Percentiles rank a stretch among this genome's conserved stretches.
Conservation (phyloP, 2,329 filamentous ascomycete species). For the Colletotrichum sp. region DNA sequence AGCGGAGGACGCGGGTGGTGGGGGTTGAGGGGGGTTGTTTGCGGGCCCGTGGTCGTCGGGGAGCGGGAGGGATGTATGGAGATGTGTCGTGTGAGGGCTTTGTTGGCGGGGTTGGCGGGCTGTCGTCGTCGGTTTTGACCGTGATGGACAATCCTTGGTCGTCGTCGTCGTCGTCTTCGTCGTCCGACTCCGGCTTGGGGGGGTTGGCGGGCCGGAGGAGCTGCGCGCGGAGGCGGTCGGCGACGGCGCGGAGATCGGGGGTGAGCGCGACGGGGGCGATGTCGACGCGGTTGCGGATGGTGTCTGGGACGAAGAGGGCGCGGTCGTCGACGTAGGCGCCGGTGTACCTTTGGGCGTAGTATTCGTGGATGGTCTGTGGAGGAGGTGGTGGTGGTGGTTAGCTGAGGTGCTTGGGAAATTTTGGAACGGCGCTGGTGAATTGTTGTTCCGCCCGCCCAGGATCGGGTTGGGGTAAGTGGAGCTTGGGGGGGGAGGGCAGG, state of each 20-base stretch:
- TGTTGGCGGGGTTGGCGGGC: accelerated
- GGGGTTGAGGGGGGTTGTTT: neutral
- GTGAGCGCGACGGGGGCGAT: neutral
- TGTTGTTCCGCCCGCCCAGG: neutral
- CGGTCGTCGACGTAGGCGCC: neutral
- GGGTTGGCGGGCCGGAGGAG: no score
- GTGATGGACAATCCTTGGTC: neutral
- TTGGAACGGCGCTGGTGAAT: neutral
- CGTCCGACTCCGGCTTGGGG: neutral
- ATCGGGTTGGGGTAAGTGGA: neutral
- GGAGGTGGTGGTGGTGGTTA: neutral
- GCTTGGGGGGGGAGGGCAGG: neutral
- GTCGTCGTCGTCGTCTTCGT: neutral
- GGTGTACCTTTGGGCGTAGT: neutral
- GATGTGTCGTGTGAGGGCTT: neutral
- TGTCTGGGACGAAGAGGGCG: neutral
- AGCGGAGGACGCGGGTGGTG: no score
- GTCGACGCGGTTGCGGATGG: neutral
- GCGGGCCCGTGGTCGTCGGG: neutral
- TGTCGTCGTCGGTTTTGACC: neutral
- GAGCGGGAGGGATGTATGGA: no score
- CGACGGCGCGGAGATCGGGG: no score
- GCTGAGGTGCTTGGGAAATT: neutral
- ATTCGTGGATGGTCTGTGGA: neutral
- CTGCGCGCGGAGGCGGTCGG: neutral